Evolutionary conservation across 106 monocot species (phyloP).

Genomic region (Platanthera zijinensis): DNA sequence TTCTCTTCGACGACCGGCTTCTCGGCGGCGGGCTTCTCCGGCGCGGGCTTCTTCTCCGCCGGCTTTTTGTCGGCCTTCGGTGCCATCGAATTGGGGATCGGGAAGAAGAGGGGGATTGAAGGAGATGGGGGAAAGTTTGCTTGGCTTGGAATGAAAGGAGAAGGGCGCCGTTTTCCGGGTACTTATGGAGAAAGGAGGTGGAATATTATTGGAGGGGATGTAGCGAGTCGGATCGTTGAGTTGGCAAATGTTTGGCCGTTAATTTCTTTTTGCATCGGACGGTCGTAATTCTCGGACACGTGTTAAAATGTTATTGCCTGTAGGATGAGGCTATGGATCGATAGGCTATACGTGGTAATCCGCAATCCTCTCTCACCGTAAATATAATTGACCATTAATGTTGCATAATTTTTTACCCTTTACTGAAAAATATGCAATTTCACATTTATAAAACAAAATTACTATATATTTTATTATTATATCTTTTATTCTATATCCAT

Average conservation of each 20-base stretch:
- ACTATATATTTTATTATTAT: too few species aligned
- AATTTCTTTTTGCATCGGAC: background rate
- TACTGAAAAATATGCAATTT: too few species aligned
- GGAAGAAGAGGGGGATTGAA: background rate
- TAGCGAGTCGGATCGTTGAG: background rate
- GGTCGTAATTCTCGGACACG: background rate
- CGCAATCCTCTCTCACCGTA: too few species aligned
- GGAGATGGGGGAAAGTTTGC: background rate
- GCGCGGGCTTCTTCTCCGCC: slow-evolving; percentile 72
- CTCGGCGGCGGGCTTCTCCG: slow-evolving; percentile 23
- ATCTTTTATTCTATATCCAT: too few species aligned
- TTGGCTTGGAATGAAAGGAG: background rate
- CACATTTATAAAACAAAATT: too few species aligned
- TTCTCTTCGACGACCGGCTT: slow-evolving; percentile 37
- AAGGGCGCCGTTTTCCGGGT: background rate
- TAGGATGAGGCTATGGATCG: too few species aligned
- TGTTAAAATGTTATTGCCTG: too few species aligned
- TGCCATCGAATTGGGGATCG: slow-evolving; percentile 31
- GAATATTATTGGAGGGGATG: background rate
- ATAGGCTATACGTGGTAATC: too few species aligned
- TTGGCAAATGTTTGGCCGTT: background rate
- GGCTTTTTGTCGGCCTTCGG: slow-evolving; percentile 83
- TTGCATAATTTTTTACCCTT: too few species aligned
- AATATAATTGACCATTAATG: too few species aligned
- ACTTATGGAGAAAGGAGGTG: background rate